These are phyloP conservation scores for Ceratocystis cacaofunesta DNA, from an alignment of 2,329 filamentous ascomycete genomes.

Conservation along the genomic window DNA sequence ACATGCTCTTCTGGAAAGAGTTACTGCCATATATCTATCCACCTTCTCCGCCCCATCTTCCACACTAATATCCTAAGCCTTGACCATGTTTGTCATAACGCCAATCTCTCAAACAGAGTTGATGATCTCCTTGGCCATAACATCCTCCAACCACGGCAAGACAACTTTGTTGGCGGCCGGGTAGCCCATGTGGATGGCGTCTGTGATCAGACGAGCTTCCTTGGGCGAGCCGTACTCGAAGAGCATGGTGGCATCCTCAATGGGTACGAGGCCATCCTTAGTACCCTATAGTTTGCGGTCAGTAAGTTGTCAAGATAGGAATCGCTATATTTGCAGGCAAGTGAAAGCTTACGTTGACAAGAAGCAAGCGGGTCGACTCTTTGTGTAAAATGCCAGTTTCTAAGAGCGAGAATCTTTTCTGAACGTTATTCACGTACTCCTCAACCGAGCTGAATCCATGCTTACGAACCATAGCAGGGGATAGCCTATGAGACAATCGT, in stretches of 20 bases:
- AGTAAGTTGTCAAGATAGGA: neutral
- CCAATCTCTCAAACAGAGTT: neutral
- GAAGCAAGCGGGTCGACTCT: conserved; percentile 40
- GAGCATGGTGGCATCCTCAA: conserved; percentile 50
- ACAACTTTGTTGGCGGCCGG: conserved; percentile 42
- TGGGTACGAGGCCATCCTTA: conserved; percentile 50
- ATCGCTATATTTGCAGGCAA: neutral
- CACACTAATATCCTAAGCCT: neutral
- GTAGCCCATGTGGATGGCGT: conserved; percentile 53
- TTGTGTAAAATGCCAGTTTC: conserved; percentile 42
- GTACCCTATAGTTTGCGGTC: conserved; percentile 32
- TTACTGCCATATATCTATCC: neutral
- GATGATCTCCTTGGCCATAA: conserved; percentile 26
- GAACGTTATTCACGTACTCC: conserved; percentile 39
- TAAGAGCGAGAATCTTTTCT: conserved; percentile 48
- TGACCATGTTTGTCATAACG: neutral
- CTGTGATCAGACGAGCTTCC: conserved; percentile 45
- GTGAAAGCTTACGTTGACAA: conserved; percentile 39
- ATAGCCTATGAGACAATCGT: conserved; percentile 26
- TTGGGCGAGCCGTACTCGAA: conserved; percentile 51
- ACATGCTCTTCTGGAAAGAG: conserved; percentile 6
- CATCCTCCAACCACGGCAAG: conserved; percentile 47
- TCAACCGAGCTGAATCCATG: conserved; percentile 43
- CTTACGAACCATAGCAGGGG: conserved; percentile 43
- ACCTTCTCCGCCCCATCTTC: neutral